phyloP scores from a whole-genome alignment of 345 rosid genomes.

The Salix caprea region DNA sequence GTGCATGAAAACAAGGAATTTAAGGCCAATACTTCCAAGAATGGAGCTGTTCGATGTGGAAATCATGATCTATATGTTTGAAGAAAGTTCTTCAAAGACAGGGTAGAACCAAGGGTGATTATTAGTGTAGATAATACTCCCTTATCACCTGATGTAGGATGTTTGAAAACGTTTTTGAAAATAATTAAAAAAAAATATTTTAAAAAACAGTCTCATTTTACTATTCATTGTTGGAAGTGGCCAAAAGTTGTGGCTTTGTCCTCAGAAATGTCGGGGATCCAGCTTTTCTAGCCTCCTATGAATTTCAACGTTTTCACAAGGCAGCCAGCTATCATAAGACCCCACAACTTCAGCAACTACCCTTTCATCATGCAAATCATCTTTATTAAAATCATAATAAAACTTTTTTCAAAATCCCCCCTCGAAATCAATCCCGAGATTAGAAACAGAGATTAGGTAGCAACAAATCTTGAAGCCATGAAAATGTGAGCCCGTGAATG shows the following conservation, averaged over 20 bases:
- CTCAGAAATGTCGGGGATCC: conserved; percentile 4
- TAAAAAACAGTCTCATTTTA: too few relatives aligned
- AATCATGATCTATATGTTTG: too few relatives aligned
- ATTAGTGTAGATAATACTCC: not conserved
- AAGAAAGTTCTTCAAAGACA: not conserved
- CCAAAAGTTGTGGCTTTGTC: not conserved
- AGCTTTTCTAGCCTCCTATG: not conserved
- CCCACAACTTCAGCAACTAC: not conserved
- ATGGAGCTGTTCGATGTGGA: too few relatives aligned
- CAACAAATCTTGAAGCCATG: not conserved
- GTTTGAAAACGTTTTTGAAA: too few relatives aligned
- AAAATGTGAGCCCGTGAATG: not conserved
- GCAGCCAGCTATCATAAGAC: conserved; percentile 15
- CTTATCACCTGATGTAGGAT: not conserved
- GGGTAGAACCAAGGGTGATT: not conserved
- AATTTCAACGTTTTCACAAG: conserved; percentile 7
- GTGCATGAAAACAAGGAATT: too few relatives aligned
- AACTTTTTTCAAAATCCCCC: not conserved
- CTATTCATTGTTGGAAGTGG: not conserved
- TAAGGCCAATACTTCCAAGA: too few relatives aligned
- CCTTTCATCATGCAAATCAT: not conserved
- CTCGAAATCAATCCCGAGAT: not conserved
- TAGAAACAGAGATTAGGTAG: not conserved
- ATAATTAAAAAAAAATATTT: too few relatives aligned
- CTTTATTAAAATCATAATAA: not conserved